phyloP scores from a whole-genome alignment of 1,284 basidiomycete genomes.

The Apiotrichum gracile region DNA sequence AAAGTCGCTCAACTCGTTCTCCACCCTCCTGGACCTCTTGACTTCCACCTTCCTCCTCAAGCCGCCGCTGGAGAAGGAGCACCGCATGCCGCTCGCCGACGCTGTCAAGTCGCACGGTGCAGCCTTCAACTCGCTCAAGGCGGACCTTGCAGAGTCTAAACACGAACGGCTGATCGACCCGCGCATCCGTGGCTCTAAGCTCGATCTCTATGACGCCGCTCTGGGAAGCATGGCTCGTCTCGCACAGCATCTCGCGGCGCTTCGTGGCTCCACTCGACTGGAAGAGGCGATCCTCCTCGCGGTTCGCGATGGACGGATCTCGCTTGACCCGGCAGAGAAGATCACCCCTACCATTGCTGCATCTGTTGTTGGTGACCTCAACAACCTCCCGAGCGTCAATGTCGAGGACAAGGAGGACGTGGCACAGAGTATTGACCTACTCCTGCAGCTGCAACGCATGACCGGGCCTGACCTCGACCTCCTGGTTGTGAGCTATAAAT shows the following conservation, averaged over 20 bases:
- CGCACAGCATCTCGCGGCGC: constrained; percentile 82
- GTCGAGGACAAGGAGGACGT: constrained; percentile 50
- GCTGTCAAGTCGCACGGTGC: constrained; percentile 76
- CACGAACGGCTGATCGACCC: constrained; percentile 64
- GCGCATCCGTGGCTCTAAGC: constrained; percentile 49
- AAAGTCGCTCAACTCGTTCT: constrained; percentile 77
- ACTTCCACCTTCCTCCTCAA: constrained; percentile 79
- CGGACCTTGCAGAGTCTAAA: constrained; percentile 72
- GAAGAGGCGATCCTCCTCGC: constrained; percentile 72
- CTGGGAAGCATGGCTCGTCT: constrained; percentile 75
- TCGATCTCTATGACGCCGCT: constrained; percentile 71
- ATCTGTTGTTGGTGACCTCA: constrained; percentile 48
- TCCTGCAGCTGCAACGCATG: constrained; percentile 75
- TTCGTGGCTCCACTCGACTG: constrained; percentile 72
- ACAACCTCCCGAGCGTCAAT: constrained; percentile 28
- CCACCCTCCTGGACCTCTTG: constrained; percentile 72
- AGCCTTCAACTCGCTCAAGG: constrained; percentile 79
- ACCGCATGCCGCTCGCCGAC: constrained; percentile 57
- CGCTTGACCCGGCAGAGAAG: constrained; percentile 31
- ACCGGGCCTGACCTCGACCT: constrained; percentile 70
- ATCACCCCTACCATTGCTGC: constrained; percentile 15
- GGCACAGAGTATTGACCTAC: constrained; percentile 65
- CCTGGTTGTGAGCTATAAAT: constrained; percentile 58
- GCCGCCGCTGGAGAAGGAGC: constrained; percentile 26
- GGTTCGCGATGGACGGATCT: constrained; percentile 55